A percentile compares a stretch with the other conserved stretches of the same genome.
phyloP scores from a whole-genome alignment of 331 rosid species.

The Acacia concinna region DNA sequence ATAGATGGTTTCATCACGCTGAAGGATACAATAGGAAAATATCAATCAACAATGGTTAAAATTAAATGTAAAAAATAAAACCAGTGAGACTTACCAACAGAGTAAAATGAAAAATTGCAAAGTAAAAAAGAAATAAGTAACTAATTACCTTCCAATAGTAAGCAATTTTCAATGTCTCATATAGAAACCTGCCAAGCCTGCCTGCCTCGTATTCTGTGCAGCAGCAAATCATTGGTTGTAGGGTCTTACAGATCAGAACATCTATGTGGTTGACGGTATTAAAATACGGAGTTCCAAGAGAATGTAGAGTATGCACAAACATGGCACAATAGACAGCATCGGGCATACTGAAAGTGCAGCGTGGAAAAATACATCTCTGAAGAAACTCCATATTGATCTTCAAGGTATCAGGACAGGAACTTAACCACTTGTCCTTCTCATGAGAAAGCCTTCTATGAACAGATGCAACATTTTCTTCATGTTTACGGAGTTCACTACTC shows the following conservation, averaged over 20 bases:
- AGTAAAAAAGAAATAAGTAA: not conserved
- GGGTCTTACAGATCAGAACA: slow-evolving; percentile 89
- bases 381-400: slow-evolving; percentile 99
- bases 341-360: slow-evolving; percentile 99
- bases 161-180: slow-evolving; percentile 93
- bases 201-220: slow-evolving; percentile 98
- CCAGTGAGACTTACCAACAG: slow-evolving; percentile 1
- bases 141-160: slow-evolving; percentile 88
- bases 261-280: slow-evolving; percentile 99
- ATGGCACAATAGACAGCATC: slow-evolving; percentile 98
- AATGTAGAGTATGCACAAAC: slow-evolving; percentile 97
- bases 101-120: slow-evolving; percentile 17
- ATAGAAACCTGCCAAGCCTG: slow-evolving; percentile 93
- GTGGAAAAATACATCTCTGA: slow-evolving; percentile 98
- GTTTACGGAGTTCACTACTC: slow-evolving; percentile 72
- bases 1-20: slow-evolving; percentile 96
- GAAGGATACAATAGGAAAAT: slow-evolving; percentile 3
- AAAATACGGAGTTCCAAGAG: slow-evolving; percentile 96
- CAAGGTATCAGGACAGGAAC: slow-evolving; percentile 93
- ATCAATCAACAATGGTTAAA: not conserved
- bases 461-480: slow-evolving; percentile 88
- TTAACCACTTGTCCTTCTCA: slow-evolving; percentile 95
- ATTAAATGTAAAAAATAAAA: not conserved
- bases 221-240: slow-evolving; percentile 99
- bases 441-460: slow-evolving; percentile 83